Base-by-base conservation (phyloP, 495 filamentous ascomycete genomes). In the Penicillium egyptiacum region DNA sequence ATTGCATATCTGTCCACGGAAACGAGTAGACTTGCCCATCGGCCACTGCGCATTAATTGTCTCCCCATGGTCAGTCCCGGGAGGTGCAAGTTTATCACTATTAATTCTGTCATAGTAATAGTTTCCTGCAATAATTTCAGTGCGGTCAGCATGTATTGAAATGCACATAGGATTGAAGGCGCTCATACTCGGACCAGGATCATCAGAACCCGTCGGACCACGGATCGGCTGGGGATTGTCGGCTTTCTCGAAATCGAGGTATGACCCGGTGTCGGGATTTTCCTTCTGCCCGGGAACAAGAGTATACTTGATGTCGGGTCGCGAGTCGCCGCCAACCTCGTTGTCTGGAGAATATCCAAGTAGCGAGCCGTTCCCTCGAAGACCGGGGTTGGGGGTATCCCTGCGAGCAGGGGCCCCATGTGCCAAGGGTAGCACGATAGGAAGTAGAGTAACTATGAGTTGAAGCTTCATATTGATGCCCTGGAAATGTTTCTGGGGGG, bases 1-100 rank as follows among this genome's bases (percentile, higher is more conserved):
- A 3, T 39, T 47, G 40, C 12, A 41, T 11, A 30, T 17, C 14
- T 6, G 17, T 17, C 26, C 12, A 22, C 28, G 1, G 4, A 20
- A 23, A 20, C 1, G 10, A 30, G 12, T 5, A n/a, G 51, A 33
- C 66, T 60, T 63, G 55, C 85, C 87, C 65, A 91, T 77, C 1
- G 86, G 86, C 88, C 87, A 91, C 61, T 87, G 83, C 1, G 85
- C 82, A 62, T 90, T 87, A 25, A 80, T 74, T 0, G 88, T 82
- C 43, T 72, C 71, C 1, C 87, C 88, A 35, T 69, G 53, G 64
- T 90, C 88, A 0, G 86, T 88, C 3, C 78, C 81, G 0, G 88
- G 88, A 2, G 88, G 86, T 0, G 85, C 86, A 33, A 83, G 78
- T 8, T 83, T 74, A 62, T 90, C 86, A 5, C 84, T 83, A 60